These are phyloP conservation scores for Talaromyces stipitatus DNA, from an alignment of 495 filamentous ascomycete species.

Conservation along the genomic window DNA sequence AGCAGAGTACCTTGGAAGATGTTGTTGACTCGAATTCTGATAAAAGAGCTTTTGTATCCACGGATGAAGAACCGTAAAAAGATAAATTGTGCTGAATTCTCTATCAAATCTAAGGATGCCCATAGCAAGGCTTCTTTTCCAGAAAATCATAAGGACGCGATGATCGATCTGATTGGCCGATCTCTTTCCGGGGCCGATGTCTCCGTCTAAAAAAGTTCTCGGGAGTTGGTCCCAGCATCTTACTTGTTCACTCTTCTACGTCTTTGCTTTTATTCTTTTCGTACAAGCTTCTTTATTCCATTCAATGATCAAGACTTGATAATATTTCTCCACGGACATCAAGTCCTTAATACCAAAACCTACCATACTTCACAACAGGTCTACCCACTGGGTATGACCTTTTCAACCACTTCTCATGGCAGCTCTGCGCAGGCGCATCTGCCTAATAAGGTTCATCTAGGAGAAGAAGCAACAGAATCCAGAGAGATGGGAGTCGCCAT, in stretches of 20 bases:
- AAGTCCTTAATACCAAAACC: neutral
- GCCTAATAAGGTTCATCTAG: constrained; percentile 5
- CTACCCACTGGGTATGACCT: constrained; percentile 10
- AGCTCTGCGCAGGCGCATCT: constrained; percentile 24
- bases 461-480: constrained; percentile 34
- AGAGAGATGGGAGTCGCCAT: constrained; percentile 53
- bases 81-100: neutral
- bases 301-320: neutral
- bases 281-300: neutral
- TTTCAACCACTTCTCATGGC: constrained; percentile 13
- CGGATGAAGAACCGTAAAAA: neutral
- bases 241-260: neutral
- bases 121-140: neutral
- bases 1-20: neutral
- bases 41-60: neutral
- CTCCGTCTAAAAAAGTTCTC: constrained; percentile 8
- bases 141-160: constrained; percentile 1
- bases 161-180: constrained; percentile 5
- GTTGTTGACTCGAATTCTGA: neutral
- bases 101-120: neutral
- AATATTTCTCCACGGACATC: neutral
- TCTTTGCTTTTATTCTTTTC: neutral
- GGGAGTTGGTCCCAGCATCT: neutral
- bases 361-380: neutral
- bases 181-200: neutral